Percentiles rank a stretch among this genome's conserved stretches.
phyloP scores from a whole-genome alignment of 1,284 basidiomycete genomes.

The Boletus mariae region DNA sequence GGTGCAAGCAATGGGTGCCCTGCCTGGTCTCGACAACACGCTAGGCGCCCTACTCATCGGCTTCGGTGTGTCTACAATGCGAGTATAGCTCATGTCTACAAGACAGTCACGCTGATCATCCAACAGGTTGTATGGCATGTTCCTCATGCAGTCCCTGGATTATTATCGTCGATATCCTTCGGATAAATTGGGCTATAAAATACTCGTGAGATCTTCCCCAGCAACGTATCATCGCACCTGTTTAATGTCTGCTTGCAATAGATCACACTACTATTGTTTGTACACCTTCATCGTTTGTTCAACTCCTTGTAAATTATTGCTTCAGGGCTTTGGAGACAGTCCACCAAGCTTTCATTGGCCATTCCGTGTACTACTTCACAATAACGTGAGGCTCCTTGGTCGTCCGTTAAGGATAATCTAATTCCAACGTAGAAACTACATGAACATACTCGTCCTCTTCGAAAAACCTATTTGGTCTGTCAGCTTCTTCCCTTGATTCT shows the following conservation, averaged over 20 bases:
- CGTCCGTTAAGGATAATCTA: background rate
- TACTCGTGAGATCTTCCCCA: slow-evolving; percentile 41
- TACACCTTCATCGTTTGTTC: background rate
- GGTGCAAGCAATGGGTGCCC: slow-evolving; percentile 14
- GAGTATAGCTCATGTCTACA: slow-evolving; percentile 27
- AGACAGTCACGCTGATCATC: background rate
- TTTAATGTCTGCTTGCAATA: slow-evolving; percentile 3
- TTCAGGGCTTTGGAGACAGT: slow-evolving; percentile 47
- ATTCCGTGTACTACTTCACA: slow-evolving; percentile 55
- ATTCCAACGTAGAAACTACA: slow-evolving; percentile 43
- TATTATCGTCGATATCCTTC: slow-evolving; percentile 55
- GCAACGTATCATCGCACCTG: background rate
- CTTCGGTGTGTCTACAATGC: slow-evolving; percentile 46
- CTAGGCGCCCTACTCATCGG: slow-evolving; percentile 59
- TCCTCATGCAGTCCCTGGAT: slow-evolving; percentile 49
- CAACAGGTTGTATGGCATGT: slow-evolving; percentile 45
- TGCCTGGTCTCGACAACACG: slow-evolving; percentile 42
- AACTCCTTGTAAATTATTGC: background rate
- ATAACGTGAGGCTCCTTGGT: slow-evolving; percentile 38
- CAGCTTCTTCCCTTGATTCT: background rate
- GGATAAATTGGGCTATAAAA: slow-evolving; percentile 53
- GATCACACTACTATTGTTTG: slow-evolving; percentile 26
- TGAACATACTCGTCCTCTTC: slow-evolving; percentile 38
- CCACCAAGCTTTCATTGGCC: slow-evolving; percentile 54
- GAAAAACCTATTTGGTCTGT: slow-evolving; percentile 48